Percentiles rank a stretch among this genome's conserved stretches.
These are phyloP conservation scores for Myxozyma geophila DNA, from an alignment of 805 yeast genomes.

Conservation along the genomic window DNA sequence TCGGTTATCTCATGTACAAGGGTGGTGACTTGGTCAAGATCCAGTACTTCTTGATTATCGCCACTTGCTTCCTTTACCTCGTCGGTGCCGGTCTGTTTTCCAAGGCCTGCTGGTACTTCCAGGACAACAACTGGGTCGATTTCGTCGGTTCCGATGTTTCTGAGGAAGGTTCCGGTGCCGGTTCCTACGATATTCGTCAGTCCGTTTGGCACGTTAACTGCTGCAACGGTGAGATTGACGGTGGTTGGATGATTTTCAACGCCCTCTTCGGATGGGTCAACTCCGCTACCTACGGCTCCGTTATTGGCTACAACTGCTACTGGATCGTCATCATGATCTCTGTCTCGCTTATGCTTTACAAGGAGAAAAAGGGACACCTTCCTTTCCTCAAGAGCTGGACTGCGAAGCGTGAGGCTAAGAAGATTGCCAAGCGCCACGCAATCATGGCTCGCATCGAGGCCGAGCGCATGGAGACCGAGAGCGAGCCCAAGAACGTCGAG, in stretches of 20 bases:
- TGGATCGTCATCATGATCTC: slow-evolving; percentile 72
- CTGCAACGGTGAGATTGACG: slow-evolving; percentile 88
- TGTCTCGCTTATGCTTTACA: slow-evolving; percentile 68
- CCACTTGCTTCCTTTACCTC: slow-evolving; percentile 86
- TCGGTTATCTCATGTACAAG: slow-evolving; percentile 74
- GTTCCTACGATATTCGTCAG: slow-evolving; percentile 80
- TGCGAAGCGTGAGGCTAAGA: slow-evolving; percentile 20
- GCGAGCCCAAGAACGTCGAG: slow-evolving; percentile 15
- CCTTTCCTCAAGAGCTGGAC: slow-evolving; percentile 28
- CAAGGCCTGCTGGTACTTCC: slow-evolving; percentile 90
- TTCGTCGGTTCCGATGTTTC: slow-evolving; percentile 93
- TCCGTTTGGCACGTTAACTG: slow-evolving; percentile 97
- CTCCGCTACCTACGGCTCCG: slow-evolving; percentile 92
- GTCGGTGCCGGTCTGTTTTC: slow-evolving; percentile 93
- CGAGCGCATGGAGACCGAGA: not conserved
- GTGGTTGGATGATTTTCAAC: slow-evolving; percentile 97
- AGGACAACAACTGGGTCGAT: slow-evolving; percentile 64
- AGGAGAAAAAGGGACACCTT: slow-evolving; percentile 70
- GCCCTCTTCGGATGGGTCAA: slow-evolving; percentile 94
- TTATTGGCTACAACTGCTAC: slow-evolving; percentile 83
- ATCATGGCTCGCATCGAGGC: slow-evolving; percentile 3
- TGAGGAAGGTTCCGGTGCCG: slow-evolving; percentile 92
- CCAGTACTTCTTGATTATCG: slow-evolving; percentile 82
- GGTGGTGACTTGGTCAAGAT: slow-evolving; percentile 84
- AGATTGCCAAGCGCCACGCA: slow-evolving; percentile 16